Percentiles rank a stretch among this genome's conserved stretches.
Evolutionary conservation across 495 filamentous ascomycete genomes (phyloP).

Genomic region (Filosporella fistucella): DNA sequence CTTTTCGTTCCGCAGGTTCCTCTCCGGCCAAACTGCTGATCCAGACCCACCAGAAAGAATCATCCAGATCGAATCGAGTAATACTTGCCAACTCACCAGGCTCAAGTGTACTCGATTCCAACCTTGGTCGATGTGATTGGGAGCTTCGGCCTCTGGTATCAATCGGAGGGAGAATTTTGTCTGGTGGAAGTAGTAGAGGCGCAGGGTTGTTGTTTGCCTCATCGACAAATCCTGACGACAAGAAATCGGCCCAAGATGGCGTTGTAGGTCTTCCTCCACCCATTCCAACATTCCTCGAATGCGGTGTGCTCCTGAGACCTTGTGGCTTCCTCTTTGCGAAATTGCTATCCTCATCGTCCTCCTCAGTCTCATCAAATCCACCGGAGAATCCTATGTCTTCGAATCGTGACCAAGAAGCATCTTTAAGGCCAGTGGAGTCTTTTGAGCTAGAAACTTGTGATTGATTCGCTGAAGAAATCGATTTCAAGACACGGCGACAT

Average conservation of each 20-base stretch:
- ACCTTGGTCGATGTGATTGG: constrained; percentile 72
- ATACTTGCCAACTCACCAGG: constrained; percentile 95
- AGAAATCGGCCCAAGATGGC: constrained; percentile 77
- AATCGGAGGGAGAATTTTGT: constrained; percentile 88
- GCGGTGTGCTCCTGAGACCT: constrained; percentile 49
- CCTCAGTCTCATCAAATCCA: constrained; percentile 64
- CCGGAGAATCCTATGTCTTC: constrained; percentile 91
- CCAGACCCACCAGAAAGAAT: constrained; percentile 99
- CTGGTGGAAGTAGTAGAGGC: constrained; percentile 75
- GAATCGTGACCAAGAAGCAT: constrained; percentile 94
- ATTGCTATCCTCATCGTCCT: constrained; percentile 46
- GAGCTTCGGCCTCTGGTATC: constrained; percentile 77
- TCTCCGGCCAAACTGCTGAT: constrained; percentile 93
- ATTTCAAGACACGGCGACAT: constrained; percentile 82
- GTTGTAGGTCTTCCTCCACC: constrained; percentile 76
- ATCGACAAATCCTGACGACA: constrained; percentile 87
- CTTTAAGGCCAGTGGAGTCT: constrained; percentile 63
- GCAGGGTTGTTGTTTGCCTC: constrained; percentile 50
- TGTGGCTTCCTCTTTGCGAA: constrained; percentile 21
- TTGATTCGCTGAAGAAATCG: constrained; percentile 85
- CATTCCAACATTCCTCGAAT: constrained; percentile 56
- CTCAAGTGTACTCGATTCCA: constrained; percentile 65
- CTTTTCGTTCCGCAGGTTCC: constrained; percentile 78
- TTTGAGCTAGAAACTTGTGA: constrained; percentile 54
- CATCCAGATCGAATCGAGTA: constrained; percentile 78